A percentile compares a stretch with the other conserved stretches of the same genome.
These are phyloP conservation scores for Ophiostoma pallidulum DNA, from an alignment of 2,329 filamentous ascomycete genomes.

Conservation along the genomic window DNA sequence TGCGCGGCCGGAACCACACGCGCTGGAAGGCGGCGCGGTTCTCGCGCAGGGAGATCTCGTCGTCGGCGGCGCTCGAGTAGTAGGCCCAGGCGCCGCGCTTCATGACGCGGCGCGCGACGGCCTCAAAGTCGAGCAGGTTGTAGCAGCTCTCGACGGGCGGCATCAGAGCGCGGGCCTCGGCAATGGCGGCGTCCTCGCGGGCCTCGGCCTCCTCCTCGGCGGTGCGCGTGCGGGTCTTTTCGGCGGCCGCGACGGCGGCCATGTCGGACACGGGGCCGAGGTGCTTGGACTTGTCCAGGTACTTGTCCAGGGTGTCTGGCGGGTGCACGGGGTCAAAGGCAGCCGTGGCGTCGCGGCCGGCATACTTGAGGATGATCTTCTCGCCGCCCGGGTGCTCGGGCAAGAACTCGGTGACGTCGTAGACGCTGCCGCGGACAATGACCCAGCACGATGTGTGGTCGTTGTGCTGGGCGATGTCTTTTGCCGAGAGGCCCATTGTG, in stretches of 20 bases:
- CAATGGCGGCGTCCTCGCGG: constrained; percentile 50
- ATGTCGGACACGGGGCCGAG: constrained; percentile 82
- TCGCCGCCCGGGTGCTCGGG: constrained; percentile 77
- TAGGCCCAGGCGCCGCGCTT: constrained; percentile 97
- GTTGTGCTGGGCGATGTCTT: constrained; percentile 27
- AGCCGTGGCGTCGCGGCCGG: constrained; percentile 87
- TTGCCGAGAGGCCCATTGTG: constrained; percentile 21
- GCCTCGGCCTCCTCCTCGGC: constrained; percentile 52
- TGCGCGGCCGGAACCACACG: constrained; percentile 86
- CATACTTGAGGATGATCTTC: constrained; percentile 95
- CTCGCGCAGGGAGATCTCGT: constrained; percentile 87
- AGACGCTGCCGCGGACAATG: constrained; percentile 21
- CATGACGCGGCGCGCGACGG: constrained; percentile 82
- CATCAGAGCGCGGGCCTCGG: constrained; percentile 66
- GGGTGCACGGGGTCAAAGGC: constrained; percentile 85
- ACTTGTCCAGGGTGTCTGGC: constrained; percentile 78
- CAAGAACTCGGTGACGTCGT: constrained; percentile 31
- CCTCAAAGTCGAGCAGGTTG: constrained; percentile 92
- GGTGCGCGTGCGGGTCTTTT: constrained; percentile 29
- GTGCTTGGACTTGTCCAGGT: constrained; percentile 76
- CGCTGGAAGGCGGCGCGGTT: constrained; percentile 96
- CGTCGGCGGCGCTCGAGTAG: constrained; percentile 87
- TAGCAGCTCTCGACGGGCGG: constrained; percentile 80
- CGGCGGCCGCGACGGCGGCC: constrained; percentile 58
- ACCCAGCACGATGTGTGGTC: constrained; percentile 29